These are phyloP conservation scores for Tetrapisispora nanseiensis DNA, from an alignment of 805 yeast genomes.

Conservation along the genomic window DNA sequence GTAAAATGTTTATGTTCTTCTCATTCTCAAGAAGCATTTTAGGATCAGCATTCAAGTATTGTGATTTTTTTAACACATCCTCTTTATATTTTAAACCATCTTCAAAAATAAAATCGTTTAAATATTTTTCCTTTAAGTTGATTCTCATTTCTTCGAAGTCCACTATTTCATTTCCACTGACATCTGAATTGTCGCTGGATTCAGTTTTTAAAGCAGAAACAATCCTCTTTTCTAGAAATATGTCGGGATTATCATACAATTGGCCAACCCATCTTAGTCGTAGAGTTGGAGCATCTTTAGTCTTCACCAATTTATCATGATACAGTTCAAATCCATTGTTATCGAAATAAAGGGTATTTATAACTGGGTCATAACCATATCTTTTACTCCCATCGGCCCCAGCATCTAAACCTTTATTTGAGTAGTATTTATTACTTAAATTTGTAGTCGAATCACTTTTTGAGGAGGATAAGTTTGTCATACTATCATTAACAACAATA, in stretches of 20 bases:
- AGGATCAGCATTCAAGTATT: conserved; percentile 48
- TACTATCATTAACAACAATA: conserved; percentile 16
- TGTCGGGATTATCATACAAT: conserved; percentile 63
- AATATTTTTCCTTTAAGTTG: conserved; percentile 67
- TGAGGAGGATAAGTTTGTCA: conserved; percentile 25
- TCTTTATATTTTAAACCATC: conserved; percentile 35
- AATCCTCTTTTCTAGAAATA: conserved; percentile 70
- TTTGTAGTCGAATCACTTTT: conserved; percentile 22
- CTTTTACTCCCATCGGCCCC: conserved; percentile 20
- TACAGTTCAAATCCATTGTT: conserved; percentile 74
- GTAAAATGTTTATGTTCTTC: conserved; percentile 48
- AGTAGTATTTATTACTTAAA: conserved; percentile 9
- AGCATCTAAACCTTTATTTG: conserved; percentile 33
- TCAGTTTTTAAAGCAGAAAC: conserved; percentile 36
- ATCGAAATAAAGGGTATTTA: conserved; percentile 83
- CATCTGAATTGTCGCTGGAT: conserved; percentile 27
- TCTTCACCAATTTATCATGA: conserved; percentile 70
- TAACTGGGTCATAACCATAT: conserved; percentile 60
- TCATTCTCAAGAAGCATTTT: conserved; percentile 43
- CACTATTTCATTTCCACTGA: conserved; percentile 24
- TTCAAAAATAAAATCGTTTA: conserved; percentile 60
- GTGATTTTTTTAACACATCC: conserved; percentile 50
- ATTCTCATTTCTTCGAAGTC: conserved; percentile 57
- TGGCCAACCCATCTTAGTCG: conserved; percentile 89
- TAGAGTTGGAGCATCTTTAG: conserved; percentile 59